These are phyloP conservation scores for Microbotryum lychnidis-dioicae DNA, from an alignment of 1,284 basidiomycete genomes.

Conservation along the genomic window DNA sequence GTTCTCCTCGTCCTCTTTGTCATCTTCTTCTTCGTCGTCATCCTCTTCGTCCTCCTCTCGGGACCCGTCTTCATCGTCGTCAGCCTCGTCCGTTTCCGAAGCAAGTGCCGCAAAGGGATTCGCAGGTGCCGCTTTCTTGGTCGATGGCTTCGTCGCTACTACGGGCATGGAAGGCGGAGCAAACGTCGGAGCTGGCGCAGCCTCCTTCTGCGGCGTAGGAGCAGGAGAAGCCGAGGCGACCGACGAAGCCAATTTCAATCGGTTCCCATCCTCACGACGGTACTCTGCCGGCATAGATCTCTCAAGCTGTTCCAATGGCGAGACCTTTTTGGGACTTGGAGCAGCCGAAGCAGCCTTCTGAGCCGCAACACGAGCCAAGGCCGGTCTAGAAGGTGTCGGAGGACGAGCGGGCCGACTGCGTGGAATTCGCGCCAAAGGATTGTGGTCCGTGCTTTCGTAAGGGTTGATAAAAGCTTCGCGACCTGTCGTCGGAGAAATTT, in stretches of 20 bases:
- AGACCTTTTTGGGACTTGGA: constrained; percentile 5
- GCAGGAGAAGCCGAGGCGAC: neutral
- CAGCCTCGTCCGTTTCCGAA: too few relatives aligned
- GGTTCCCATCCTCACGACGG: constrained; percentile 6
- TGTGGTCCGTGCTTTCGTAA: constrained; percentile 16
- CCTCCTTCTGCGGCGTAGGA: too few relatives aligned
- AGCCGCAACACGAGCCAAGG: neutral
- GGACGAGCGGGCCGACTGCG: constrained; percentile 4
- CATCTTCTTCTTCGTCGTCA: neutral
- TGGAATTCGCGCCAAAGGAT: constrained; percentile 10
- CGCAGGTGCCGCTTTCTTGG: too few relatives aligned
- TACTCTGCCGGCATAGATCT: constrained; percentile 22
- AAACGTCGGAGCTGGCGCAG: too few relatives aligned
- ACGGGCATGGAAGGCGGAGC: too few relatives aligned
- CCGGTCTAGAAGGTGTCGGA: neutral
- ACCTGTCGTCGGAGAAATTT: neutral
- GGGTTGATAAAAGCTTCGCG: constrained; percentile 23
- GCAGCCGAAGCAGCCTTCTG: constrained; percentile 1
- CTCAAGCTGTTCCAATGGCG: constrained; percentile 21
- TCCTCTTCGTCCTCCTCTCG: neutral
- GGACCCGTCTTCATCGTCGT: neutral
- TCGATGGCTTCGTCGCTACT: too few relatives aligned
- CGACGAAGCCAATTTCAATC: neutral
- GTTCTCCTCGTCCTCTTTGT: too few relatives aligned
- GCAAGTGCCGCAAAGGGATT: too few relatives aligned